phyloP scores from a whole-genome alignment of 306 rosid species.

The Trichosanthes cucumerina region DNA sequence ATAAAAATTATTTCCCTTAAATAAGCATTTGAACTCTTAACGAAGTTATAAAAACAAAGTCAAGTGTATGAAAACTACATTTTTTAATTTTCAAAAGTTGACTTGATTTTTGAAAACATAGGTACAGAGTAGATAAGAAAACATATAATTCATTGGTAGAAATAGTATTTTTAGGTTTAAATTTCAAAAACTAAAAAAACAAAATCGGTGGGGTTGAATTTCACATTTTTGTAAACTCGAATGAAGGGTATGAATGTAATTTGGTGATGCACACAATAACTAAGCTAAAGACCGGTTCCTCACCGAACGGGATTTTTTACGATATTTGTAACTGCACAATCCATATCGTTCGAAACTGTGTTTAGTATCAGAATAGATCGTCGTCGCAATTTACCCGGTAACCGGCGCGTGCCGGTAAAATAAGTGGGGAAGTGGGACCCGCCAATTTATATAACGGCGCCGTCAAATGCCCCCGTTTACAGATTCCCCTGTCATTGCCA shows the following conservation, averaged over 20 bases:
- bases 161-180: too few species aligned
- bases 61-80: too few species aligned
- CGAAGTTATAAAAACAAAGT: too few species aligned
- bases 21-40: too few species aligned
- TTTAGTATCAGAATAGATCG: neutral
- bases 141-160: too few species aligned
- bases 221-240: neutral
- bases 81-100: too few species aligned
- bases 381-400: neutral
- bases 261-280: neutral
- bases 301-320: constrained; percentile 40
- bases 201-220: too few species aligned
- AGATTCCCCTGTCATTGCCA: constrained; percentile 62
- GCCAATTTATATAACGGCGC: constrained; percentile 67
- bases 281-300: constrained; percentile 21
- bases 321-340: constrained; percentile 8
- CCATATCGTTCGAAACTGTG: neutral
- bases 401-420: constrained; percentile 23
- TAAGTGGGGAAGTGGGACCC: constrained; percentile 22
- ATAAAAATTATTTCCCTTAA: too few species aligned
- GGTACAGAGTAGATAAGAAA: too few species aligned
- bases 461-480: constrained; percentile 70
- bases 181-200: too few species aligned
- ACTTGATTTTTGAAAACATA: too few species aligned
- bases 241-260: neutral